Evolutionary conservation across 768 basidiomycete genomes (phyloP).

Genomic region (Melanogaster broomeanus): DNA sequence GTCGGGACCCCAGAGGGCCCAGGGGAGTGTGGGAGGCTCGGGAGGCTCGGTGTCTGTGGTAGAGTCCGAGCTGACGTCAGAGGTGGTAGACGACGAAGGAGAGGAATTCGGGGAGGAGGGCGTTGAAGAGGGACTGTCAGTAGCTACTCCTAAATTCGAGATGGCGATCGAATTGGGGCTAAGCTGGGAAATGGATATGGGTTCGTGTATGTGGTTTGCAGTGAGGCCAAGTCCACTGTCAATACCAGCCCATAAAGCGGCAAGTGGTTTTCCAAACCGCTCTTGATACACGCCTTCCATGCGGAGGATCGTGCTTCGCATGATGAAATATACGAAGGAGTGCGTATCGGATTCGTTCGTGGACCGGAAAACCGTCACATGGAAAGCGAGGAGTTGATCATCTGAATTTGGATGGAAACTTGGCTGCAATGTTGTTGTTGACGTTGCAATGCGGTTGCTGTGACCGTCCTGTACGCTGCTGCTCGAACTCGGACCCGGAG

Average conservation of each 20-base stretch:
- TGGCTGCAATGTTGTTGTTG: not conserved
- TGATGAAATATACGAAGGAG: slow-evolving; percentile 53
- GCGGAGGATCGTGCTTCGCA: slow-evolving; percentile 41
- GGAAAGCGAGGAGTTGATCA: slow-evolving; percentile 54
- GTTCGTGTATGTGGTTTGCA: not conserved
- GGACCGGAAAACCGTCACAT: slow-evolving; percentile 45
- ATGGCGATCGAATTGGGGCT: not conserved
- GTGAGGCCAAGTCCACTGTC: not conserved
- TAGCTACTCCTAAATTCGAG: not conserved
- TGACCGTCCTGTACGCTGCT: no score
- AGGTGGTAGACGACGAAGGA: not conserved
- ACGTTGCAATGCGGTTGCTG: not conserved
- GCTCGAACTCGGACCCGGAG: not conserved
- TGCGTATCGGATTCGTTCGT: slow-evolving; percentile 42
- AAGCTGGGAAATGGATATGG: no score
- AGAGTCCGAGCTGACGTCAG: not conserved
- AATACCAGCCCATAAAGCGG: not conserved
- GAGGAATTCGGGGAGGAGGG: not conserved
- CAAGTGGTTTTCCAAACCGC: not conserved
- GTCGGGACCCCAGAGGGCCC: slow-evolving; percentile 54
- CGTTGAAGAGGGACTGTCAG: not conserved
- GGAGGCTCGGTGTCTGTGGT: not conserved
- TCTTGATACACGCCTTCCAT: slow-evolving; percentile 5
- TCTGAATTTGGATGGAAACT: slow-evolving; percentile 41
- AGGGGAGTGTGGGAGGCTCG: slow-evolving; percentile 34